phyloP scores from a whole-genome alignment of 2,329 filamentous ascomycete species.

The Sporothrix sp. region DNA sequence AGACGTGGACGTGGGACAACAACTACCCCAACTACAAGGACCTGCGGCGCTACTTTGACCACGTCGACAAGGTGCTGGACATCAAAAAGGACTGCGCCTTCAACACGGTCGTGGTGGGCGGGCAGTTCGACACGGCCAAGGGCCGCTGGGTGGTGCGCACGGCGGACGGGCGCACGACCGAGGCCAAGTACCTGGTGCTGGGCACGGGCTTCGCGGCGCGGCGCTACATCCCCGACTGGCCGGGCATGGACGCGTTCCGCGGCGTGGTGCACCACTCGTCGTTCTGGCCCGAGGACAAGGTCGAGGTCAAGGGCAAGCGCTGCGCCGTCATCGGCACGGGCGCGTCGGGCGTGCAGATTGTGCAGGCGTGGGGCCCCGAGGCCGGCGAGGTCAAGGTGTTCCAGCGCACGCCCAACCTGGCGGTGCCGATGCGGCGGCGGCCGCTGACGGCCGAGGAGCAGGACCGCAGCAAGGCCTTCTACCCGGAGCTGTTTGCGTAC shows the following conservation, averaged over 20 bases:
- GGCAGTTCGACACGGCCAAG: slow-evolving; percentile 37
- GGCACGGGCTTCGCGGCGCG: slow-evolving; percentile 49
- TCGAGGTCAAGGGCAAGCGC: slow-evolving; percentile 48
- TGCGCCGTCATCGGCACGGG: slow-evolving; percentile 56
- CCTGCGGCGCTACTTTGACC: slow-evolving; percentile 48
- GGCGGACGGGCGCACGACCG: slow-evolving; percentile 37
- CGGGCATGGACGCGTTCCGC: slow-evolving; percentile 49
- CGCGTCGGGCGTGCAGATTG: slow-evolving; percentile 53
- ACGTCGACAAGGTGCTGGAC: slow-evolving; percentile 44
- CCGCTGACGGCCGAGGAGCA: slow-evolving; percentile 42
- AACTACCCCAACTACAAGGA: slow-evolving; percentile 44
- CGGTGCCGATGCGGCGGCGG: slow-evolving; percentile 49
- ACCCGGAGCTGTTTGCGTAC: slow-evolving; percentile 41
- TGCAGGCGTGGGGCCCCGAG: slow-evolving; percentile 47
- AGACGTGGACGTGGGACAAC: slow-evolving; percentile 47
- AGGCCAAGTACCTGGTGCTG: slow-evolving; percentile 41
- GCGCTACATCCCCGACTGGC: slow-evolving; percentile 51
- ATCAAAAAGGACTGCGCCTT: slow-evolving; percentile 49
- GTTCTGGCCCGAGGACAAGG: slow-evolving; percentile 48
- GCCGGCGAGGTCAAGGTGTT: slow-evolving; percentile 49
- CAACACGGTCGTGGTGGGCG: slow-evolving; percentile 43
- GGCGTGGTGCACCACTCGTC: slow-evolving; percentile 51
- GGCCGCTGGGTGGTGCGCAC: slow-evolving; percentile 43
- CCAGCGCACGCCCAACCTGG: slow-evolving; percentile 57
- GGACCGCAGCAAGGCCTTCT: slow-evolving; percentile 33